Evolutionary conservation across 2,329 filamentous ascomycete genomes (phyloP), one percentile per base, ranked within the genome.

Genomic region (Xylaria digitata): DNA sequence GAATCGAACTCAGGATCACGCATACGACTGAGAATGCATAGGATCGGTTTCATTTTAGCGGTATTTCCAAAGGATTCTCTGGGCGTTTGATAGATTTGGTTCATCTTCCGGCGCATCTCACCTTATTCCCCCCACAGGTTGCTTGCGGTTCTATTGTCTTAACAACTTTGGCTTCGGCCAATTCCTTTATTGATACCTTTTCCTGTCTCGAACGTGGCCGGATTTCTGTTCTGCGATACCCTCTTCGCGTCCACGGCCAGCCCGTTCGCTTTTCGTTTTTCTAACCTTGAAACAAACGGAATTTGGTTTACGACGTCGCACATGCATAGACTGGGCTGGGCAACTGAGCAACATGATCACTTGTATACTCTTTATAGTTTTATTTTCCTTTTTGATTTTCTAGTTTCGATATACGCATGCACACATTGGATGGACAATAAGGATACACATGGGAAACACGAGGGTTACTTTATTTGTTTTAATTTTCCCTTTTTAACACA

Each of bases 51-150:
- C 37, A 61, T 66, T 61, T 66, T 37, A 54, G 45, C 42, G 53
- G 32, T 53, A 46, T 52, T 65, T 56, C 19, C 11, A 62, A 42
- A 45, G 26, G 54, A 21, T 59, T 64, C 48, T 6, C 52, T 5
- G 11, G 62, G 65, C 65, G 65, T 68, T 65, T 66, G 21, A 53
- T 70, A 70, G 68, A 70, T 56, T 52, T 49, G 52, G 59, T 45
- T 45, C 23, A 60, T 62, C 26, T 66, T 52, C 54, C 57, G 66
- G 66, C 66, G 66, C 60, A 61, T 70, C 42, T 61, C 59, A 63
- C 21, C 43, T 34, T 57, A 48, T 53, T 57, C 54, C 55, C 55
- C 32, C 56, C 26, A 62, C 48, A 26, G 23, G n/a, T 54, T 61
- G 34, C 32, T 68, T 53, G 57, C 32, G 53, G 42, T 46, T 52